phyloP scores from a whole-genome alignment of 768 basidiomycete species.

The Strobilomyces confusus region DNA sequence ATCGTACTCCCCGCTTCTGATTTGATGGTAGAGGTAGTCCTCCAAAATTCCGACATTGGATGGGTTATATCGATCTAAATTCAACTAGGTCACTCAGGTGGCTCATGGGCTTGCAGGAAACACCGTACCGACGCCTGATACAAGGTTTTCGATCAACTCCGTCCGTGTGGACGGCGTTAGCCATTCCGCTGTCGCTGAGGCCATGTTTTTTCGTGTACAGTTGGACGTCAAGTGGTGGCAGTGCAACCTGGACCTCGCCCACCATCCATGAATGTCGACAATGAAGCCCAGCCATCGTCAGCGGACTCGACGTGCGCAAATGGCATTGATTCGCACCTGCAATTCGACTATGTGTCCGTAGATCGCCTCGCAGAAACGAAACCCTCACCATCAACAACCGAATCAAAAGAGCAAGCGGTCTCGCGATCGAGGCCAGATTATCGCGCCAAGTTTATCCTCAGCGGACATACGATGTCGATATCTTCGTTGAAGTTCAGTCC shows the following conservation, averaged over 20 bases:
- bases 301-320: background rate
- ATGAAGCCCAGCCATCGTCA: slow-evolving; percentile 1
- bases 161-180: slow-evolving; percentile 72
- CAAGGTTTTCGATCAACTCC: slow-evolving; percentile 85
- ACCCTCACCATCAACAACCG: background rate
- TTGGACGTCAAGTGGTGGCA: background rate
- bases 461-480: slow-evolving; percentile 80
- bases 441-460: slow-evolving; percentile 55
- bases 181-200: slow-evolving; percentile 55
- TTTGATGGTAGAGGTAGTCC: slow-evolving; percentile 95
- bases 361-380: slow-evolving; percentile 5
- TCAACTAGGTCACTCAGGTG: background rate
- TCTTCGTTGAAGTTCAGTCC: slow-evolving; percentile 88
- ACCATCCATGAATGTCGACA: slow-evolving; percentile 20
- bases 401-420: slow-evolving; percentile 3
- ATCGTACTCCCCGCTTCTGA: slow-evolving; percentile 88
- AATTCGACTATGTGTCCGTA: slow-evolving; percentile 7
- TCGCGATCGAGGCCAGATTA: slow-evolving; percentile 43
- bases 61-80: slow-evolving; percentile 92
- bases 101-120: background rate
- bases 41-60: slow-evolving; percentile 90
- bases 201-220: slow-evolving; percentile 19
- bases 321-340: slow-evolving; percentile 4
- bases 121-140: slow-evolving; percentile 80
- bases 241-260: too few species aligned